phyloP scores from a whole-genome alignment of 2,329 filamentous ascomycete genomes.

The Botrytis aclada region DNA sequence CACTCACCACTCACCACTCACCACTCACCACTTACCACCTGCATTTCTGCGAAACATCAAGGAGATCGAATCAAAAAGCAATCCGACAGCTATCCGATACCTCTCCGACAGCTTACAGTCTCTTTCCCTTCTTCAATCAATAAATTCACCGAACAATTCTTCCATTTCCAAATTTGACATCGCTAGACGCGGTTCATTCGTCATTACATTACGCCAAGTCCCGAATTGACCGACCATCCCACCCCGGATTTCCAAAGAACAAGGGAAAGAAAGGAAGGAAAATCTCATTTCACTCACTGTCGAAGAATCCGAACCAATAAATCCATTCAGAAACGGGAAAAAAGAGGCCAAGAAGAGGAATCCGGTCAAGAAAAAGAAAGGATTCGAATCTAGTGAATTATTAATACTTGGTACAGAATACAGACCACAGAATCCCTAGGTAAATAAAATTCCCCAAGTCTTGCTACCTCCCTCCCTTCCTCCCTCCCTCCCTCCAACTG shows the following conservation, averaged over 20 bases:
- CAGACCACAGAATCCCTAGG: not conserved
- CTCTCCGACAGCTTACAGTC: not conserved
- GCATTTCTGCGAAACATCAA: not conserved
- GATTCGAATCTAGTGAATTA: not conserved
- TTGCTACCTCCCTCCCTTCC: not conserved
- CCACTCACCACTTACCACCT: too few species aligned
- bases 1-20: too few species aligned
- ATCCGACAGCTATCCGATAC: not conserved
- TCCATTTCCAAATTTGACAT: not conserved
- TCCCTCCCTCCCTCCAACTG: not conserved
- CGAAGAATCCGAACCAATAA: not conserved
- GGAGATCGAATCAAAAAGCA: not conserved
- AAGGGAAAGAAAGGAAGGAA: not conserved
- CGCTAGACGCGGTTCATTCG: slow-evolving; percentile 7
- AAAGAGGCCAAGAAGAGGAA: not conserved
- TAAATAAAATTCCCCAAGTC: not conserved
- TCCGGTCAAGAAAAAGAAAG: not conserved
- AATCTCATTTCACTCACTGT: not conserved
- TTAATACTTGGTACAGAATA: not conserved
- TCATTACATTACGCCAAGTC: slow-evolving; percentile 3
- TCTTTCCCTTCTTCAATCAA: not conserved
- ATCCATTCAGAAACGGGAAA: not conserved
- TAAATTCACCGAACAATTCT: not conserved
- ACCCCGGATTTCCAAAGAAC: slow-evolving; percentile 4
- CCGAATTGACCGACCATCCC: slow-evolving; percentile 1